Evolutionary conservation across 163 green algal species (phyloP).

Genomic region (Chlorella variabilis): DNA sequence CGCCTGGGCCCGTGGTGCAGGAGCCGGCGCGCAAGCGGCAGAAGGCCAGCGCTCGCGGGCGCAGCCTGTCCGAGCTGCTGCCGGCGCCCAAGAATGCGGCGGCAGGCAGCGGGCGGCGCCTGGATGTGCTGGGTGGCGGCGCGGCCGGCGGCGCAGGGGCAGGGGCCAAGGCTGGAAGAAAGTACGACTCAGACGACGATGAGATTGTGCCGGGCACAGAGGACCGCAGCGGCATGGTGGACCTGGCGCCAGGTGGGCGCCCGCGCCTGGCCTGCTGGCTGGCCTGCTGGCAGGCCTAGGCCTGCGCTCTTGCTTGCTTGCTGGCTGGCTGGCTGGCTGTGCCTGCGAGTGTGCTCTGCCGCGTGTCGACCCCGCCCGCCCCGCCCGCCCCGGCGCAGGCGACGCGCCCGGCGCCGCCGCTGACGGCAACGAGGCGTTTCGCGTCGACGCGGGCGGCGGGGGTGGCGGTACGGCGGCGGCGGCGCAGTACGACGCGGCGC

Average conservation of each 20-base stretch:
- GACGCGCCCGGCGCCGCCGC: background rate
- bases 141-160: background rate
- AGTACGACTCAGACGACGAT: slow-evolving; percentile 36
- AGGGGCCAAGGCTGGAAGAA: background rate
- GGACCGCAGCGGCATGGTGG: slow-evolving; percentile 33
- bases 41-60: slow-evolving; percentile 3
- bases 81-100: slow-evolving; percentile 33
- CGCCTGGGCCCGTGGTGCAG: no score
- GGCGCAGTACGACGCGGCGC: background rate
- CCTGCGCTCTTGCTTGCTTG: background rate
- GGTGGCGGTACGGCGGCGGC: background rate
- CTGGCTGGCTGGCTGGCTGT: background rate
- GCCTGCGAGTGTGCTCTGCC: background rate
- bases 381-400: background rate
- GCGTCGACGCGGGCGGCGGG: slow-evolving; percentile 16
- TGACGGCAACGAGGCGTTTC: slow-evolving; percentile 44
- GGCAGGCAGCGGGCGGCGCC: slow-evolving; percentile 1
- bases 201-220: slow-evolving; percentile 34
- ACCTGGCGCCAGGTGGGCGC: slow-evolving; percentile 15
- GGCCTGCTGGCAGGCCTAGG: background rate
- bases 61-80: slow-evolving; percentile 33
- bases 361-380: no score
- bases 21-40: slow-evolving; percentile 26
- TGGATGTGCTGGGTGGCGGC: slow-evolving; percentile 6
- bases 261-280: background rate